These are phyloP conservation scores for Boletales sp. DNA, from an alignment of 768 basidiomycete species.

Conservation along the genomic window DNA sequence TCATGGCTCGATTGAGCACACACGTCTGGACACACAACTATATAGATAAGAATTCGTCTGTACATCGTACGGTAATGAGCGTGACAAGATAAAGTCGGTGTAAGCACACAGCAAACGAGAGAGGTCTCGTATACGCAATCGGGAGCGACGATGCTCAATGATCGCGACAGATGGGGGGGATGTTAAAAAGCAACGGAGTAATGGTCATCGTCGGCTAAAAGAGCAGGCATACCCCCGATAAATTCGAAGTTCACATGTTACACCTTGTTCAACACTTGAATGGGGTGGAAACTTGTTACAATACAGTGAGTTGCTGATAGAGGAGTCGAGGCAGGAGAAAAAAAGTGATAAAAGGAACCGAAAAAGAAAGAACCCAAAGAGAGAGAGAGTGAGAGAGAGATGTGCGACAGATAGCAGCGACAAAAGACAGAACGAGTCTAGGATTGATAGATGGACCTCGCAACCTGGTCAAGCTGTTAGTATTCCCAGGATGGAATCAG, in stretches of 20 bases:
- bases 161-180: slow-evolving; percentile 8
- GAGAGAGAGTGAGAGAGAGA: slow-evolving; percentile 71
- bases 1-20: slow-evolving; percentile 43
- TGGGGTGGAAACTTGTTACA: slow-evolving; percentile 59
- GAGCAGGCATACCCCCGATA: slow-evolving; percentile 22
- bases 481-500: neutral
- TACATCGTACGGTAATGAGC: slow-evolving; percentile 29
- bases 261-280: slow-evolving; percentile 59
- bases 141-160: slow-evolving; percentile 3
- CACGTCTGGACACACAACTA: slow-evolving; percentile 7
- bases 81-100: slow-evolving; percentile 23
- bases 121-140: slow-evolving; percentile 19
- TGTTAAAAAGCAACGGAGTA: slow-evolving; percentile 11
- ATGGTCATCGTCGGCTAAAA: slow-evolving; percentile 11
- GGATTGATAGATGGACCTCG: slow-evolving; percentile 71
- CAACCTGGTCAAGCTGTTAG: slow-evolving; percentile 48
- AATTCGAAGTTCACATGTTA: slow-evolving; percentile 46
- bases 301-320: slow-evolving; percentile 69
- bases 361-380: slow-evolving; percentile 50
- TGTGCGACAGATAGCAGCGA: slow-evolving; percentile 78
- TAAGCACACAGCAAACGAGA: neutral
- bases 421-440: slow-evolving; percentile 61
- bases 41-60: slow-evolving; percentile 22
- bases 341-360: slow-evolving; percentile 3
- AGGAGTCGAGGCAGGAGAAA: slow-evolving; percentile 19